Base-by-base conservation (phyloP, 805 yeast genomes). In the Lipomyces sp. region DNA sequence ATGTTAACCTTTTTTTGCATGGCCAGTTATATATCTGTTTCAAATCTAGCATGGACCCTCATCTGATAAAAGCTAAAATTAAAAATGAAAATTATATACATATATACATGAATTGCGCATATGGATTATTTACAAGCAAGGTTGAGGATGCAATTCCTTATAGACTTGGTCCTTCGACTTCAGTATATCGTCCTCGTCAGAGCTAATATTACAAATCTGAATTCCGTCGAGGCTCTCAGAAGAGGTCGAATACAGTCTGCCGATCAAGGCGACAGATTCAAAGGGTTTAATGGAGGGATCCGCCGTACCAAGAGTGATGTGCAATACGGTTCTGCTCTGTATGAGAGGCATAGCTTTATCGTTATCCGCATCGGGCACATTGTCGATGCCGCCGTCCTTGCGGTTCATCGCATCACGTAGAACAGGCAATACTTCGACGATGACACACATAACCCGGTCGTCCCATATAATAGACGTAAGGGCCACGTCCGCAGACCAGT, bases 251-350 rank as follows among this genome's bases (percentile, higher is more conserved):
- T 21, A 14, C 24, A 18, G 16, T 21, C 14, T 5, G 14, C 18
- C 6, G 8, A 13, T 7, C 35, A 42, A 42, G 14, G n/a, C 23
- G 14, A 6, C 10, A 32, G 90, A 77, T 57, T 79, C 77, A 22
- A 70, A 64, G 0, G 93, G 81, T 45, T 66, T 70, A 2, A 76
- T 70, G 0, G 67, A 67, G 0, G 70, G 70, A 1, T 70, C 60
- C 1, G 69, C 62, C 0, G 86, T 78, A 0, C 90, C 95, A 13
- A 87, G 62, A 0, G 97, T 90, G 38, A 89, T 77, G 64, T 90
- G 97, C 0, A 84, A 73, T n/a, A n/a, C n/a, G n/a, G n/a, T n/a
- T n/a, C n/a, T n/a, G n/a, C n/a, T n/a, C n/a, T n/a, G n/a, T n/a
- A n/a, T n/a, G n/a, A n/a, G n/a, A n/a, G n/a, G n/a, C n/a, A n/a